These are phyloP conservation scores for Trichoderma endophyticum DNA, from an alignment of 2,329 filamentous ascomycete species.

Conservation along the genomic window DNA sequence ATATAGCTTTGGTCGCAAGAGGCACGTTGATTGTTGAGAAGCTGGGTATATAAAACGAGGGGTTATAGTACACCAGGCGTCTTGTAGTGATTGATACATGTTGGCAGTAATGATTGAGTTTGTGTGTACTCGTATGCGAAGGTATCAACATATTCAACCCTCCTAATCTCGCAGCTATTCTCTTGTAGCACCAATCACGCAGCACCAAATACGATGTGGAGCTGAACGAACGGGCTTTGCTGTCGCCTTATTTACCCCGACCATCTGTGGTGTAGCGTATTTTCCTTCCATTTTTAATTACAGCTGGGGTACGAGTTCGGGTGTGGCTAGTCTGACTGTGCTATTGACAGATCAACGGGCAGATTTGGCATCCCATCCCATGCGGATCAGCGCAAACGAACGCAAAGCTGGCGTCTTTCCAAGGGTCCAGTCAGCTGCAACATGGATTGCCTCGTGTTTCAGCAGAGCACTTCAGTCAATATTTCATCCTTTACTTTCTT, in stretches of 20 bases:
- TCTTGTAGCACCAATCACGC: neutral
- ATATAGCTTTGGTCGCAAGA: neutral
- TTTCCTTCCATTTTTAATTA: neutral
- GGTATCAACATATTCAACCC: neutral
- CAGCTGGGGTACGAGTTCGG: neutral
- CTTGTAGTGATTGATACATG: neutral
- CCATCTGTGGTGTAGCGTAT: neutral
- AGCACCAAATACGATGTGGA: neutral
- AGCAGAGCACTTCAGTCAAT: neutral
- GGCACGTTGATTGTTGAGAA: neutral
- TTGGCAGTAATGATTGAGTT: neutral
- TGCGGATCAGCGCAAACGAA: neutral
- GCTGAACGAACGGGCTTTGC: neutral
- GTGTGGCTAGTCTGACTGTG: neutral
- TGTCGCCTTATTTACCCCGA: neutral
- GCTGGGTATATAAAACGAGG: neutral
- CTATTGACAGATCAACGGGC: neutral
- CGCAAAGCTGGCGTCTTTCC: neutral
- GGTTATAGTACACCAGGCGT: neutral
- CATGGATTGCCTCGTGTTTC: neutral
- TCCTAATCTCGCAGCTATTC: neutral
- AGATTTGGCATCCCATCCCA: neutral
- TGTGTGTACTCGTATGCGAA: neutral
- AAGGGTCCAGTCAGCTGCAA: neutral
- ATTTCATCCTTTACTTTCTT: neutral